Percentiles rank a stretch among this genome's conserved stretches.
These are phyloP conservation scores for Stylosanthes scabra DNA, from an alignment of 331 rosid genomes.

Conservation along the genomic window DNA sequence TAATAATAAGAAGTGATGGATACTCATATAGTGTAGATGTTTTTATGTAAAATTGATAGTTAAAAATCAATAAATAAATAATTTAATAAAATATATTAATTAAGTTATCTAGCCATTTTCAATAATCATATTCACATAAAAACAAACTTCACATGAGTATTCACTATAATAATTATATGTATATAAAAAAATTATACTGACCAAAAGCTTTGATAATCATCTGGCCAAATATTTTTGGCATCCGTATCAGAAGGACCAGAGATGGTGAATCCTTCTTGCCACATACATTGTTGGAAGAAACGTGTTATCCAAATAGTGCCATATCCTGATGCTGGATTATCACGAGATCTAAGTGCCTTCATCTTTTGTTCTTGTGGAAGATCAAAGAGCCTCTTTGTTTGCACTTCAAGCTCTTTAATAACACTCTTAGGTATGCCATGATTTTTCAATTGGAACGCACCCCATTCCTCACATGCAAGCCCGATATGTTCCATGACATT, in stretches of 20 bases:
- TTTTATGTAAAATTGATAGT: too few relatives aligned
- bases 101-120: too few relatives aligned
- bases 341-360: conserved; percentile 62
- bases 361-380: conserved; percentile 61
- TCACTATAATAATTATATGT: too few relatives aligned
- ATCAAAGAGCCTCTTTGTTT: conserved; percentile 55
- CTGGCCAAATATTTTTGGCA: conserved; percentile 78
- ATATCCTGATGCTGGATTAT: conserved; percentile 65
- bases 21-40: too few relatives aligned
- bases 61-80: too few relatives aligned
- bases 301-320: conserved; percentile 70
- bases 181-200: conserved; percentile 48
- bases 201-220: conserved; percentile 70
- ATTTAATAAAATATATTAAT: too few relatives aligned
- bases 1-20: too few relatives aligned
- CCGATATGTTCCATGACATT: conserved; percentile 53
- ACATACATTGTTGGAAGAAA: conserved; percentile 71
- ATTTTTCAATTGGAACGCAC: conserved; percentile 69
- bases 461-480: conserved; percentile 79
- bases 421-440: conserved; percentile 59
- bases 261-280: conserved; percentile 94
- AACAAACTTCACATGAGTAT: too few relatives aligned
- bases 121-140: too few relatives aligned
- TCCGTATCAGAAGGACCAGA: conserved; percentile 62
- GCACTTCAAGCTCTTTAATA: conserved; percentile 47